Evolutionary conservation across 805 yeast species (phyloP).

Genomic region (Myxozyma lipomycoides): DNA sequence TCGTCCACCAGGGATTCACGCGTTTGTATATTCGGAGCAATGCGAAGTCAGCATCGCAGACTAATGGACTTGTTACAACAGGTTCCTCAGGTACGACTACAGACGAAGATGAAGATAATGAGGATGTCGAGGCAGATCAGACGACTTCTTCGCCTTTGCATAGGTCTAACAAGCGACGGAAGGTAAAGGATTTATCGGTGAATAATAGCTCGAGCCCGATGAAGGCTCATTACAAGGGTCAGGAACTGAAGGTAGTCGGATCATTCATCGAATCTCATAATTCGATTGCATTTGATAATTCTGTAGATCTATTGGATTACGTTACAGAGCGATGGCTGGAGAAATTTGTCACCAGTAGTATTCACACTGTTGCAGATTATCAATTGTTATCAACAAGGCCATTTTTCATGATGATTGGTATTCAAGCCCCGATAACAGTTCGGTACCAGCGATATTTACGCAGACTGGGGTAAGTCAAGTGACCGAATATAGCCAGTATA

Average conservation of each 20-base stretch:
- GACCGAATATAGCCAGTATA: too few species aligned
- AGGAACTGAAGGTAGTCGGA: background rate
- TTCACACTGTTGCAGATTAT: conserved; percentile 44
- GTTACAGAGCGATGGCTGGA: conserved; percentile 66
- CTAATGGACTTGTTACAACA: conserved; percentile 13
- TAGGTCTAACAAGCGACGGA: background rate
- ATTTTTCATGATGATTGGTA: conserved; percentile 71
- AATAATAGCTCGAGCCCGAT: background rate
- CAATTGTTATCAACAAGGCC: conserved; percentile 58
- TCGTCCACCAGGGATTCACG: conserved; percentile 38
- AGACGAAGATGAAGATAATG: conserved; percentile 14
- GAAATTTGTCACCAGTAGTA: conserved; percentile 55
- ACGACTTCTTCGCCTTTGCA: background rate
- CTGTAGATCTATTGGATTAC: conserved; percentile 50
- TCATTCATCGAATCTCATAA: conserved; percentile 2
- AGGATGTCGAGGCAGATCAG: background rate
- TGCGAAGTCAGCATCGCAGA: conserved; percentile 1
- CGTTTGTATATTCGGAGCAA: conserved; percentile 10
- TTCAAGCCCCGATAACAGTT: conserved; percentile 64
- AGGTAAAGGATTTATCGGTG: background rate
- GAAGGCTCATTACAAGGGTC: conserved; percentile 28
- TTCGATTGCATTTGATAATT: conserved; percentile 38
- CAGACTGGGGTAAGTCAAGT: background rate
- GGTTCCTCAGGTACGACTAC: background rate
- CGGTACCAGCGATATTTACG: conserved; percentile 38